phyloP scores from a whole-genome alignment of 495 filamentous ascomycete genomes.

The Xylaria longipes region DNA sequence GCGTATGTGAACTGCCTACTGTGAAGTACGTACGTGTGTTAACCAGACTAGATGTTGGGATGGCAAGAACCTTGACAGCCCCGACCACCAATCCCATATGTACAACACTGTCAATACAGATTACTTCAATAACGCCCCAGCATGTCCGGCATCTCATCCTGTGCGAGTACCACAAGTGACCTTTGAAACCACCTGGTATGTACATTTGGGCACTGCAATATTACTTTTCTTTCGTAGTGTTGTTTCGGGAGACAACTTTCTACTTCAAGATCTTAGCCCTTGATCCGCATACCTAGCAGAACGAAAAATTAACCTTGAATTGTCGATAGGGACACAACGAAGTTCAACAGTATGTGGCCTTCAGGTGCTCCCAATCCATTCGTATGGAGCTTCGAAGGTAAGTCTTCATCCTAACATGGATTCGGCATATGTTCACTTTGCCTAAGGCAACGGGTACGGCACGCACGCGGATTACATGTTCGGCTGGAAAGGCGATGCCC shows the following conservation, averaged over 20 bases:
- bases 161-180: constrained; percentile 55
- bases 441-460: constrained; percentile 46
- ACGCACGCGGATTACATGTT: constrained; percentile 57
- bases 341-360: constrained; percentile 56
- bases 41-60: constrained; percentile 57
- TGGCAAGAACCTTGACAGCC: constrained; percentile 63
- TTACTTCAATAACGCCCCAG: constrained; percentile 48
- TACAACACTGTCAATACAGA: constrained; percentile 51
- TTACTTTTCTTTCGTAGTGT: neutral
- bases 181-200: constrained; percentile 57
- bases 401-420: neutral
- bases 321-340: constrained; percentile 44
- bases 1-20: constrained; percentile 38
- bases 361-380: constrained; percentile 54
- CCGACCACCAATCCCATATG: constrained; percentile 64
- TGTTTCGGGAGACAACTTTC: neutral
- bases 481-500: constrained; percentile 53
- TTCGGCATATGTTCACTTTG: neutral
- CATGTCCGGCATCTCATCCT: constrained; percentile 59
- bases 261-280: neutral
- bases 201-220: neutral
- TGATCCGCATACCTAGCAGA: neutral
- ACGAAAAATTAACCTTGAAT: neutral
- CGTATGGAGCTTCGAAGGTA: constrained; percentile 49
- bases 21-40: neutral